A percentile compares a stretch with the other conserved stretches of the same genome.
phyloP scores from a whole-genome alignment of 176 grass and related monocot genomes.

The Typha latifolia region DNA sequence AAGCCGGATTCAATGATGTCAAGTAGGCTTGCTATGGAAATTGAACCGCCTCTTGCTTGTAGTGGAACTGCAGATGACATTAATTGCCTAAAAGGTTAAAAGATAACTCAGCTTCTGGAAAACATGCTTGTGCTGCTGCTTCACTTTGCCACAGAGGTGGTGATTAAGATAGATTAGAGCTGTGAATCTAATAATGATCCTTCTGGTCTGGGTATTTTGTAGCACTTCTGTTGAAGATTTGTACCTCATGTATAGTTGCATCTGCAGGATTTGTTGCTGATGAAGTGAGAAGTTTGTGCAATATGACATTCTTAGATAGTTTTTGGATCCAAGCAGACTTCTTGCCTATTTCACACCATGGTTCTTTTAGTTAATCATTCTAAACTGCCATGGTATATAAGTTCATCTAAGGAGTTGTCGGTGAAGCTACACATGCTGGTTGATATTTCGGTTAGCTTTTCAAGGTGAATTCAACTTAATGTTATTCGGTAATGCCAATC shows the following conservation, averaged over 20 bases:
- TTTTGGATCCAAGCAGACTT: too few species aligned
- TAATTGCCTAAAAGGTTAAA: slow-evolving; percentile 12
- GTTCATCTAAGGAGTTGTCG: too few species aligned
- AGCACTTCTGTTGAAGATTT: neutral
- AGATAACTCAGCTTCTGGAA: slow-evolving; percentile 30
- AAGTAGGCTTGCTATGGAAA: slow-evolving; percentile 19
- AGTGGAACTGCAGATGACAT: slow-evolving; percentile 25
- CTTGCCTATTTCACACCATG: too few species aligned
- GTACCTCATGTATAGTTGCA: too few species aligned
- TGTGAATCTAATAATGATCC: neutral
- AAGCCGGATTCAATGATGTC: slow-evolving; percentile 10
- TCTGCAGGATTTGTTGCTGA: too few species aligned
- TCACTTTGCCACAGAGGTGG: slow-evolving; percentile 3
- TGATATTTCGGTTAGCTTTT: too few species aligned
- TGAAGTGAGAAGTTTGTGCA: too few species aligned
- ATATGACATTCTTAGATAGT: too few species aligned
- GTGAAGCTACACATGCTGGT: too few species aligned
- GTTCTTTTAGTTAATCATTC: too few species aligned
- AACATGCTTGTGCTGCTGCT: slow-evolving; percentile 27
- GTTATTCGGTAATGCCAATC: neutral
- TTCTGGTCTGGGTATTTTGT: neutral
- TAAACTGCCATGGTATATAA: too few species aligned
- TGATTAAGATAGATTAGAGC: neutral
- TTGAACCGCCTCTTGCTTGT: slow-evolving; percentile 32
- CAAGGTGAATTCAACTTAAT: neutral